Conservation (phyloP, 1,139 yeast genomes). For the Saccharomyces hybrid region DNA sequence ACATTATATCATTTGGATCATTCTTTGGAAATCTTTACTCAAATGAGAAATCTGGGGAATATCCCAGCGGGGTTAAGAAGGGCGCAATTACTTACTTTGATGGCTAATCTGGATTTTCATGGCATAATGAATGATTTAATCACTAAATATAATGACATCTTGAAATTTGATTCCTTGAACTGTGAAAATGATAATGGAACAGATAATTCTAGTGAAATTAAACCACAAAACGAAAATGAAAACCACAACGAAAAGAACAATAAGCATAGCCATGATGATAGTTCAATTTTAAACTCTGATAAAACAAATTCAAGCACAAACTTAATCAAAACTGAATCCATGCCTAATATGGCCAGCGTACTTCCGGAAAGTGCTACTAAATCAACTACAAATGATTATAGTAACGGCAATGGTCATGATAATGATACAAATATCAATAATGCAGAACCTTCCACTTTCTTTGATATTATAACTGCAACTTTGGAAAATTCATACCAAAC, state of each 20-base stretch:
- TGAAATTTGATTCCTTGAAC: conserved; percentile 17
- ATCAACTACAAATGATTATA: neutral
- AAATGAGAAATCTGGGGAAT: conserved; percentile 69
- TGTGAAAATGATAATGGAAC: neutral
- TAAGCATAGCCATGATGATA: neutral
- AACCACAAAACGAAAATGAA: neutral
- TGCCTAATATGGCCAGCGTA: neutral
- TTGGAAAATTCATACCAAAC: conserved; percentile 12
- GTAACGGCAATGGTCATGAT: neutral
- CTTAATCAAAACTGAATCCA: neutral
- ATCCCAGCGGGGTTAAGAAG: conserved; percentile 71
- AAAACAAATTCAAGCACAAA: neutral
- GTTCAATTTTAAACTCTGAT: neutral
- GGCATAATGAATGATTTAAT: conserved; percentile 54
- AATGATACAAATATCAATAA: conserved; percentile 1
- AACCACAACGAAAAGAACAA: too few relatives aligned
- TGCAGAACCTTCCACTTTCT: conserved; percentile 7
- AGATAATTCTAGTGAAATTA: neutral
- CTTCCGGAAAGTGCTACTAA: neutral
- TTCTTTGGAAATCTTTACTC: conserved; percentile 61
- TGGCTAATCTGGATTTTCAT: conserved; percentile 60
- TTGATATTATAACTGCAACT: conserved; percentile 16
- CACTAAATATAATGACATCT: conserved; percentile 50
- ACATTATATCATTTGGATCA: conserved; percentile 67
- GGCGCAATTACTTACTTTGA: conserved; percentile 60